Conservation (phyloP, 2,329 filamentous ascomycete species). For the Xylaria hypoxylon region DNA sequence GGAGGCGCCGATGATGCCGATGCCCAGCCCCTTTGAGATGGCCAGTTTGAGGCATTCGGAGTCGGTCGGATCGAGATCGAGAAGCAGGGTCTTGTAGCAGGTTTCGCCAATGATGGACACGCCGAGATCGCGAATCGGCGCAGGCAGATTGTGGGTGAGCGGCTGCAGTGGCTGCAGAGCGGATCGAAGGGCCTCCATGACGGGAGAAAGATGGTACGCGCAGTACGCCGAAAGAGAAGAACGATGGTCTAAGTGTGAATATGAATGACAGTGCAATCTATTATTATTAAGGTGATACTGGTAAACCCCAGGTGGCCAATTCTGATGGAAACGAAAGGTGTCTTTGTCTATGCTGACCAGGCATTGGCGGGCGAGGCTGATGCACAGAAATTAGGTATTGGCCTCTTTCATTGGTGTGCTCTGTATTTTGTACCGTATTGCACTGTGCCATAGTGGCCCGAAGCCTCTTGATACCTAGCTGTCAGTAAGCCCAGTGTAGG, state of each 20-base stretch:
- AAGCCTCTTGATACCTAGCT: too few species aligned
- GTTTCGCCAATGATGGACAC: constrained; percentile 81
- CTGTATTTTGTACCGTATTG: neutral
- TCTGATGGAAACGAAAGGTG: constrained; percentile 3
- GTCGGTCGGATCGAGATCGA: constrained; percentile 83
- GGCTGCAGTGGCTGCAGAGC: constrained; percentile 72
- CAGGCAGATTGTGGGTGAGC: constrained; percentile 78
- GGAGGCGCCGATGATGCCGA: constrained; percentile 91
- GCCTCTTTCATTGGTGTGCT: neutral
- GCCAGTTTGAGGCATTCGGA: constrained; percentile 87
- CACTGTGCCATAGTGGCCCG: constrained; percentile 6
- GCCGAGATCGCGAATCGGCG: constrained; percentile 78
- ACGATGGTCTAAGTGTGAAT: neutral
- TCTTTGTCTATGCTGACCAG: neutral
- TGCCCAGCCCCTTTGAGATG: constrained; percentile 90
- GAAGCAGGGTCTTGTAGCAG: constrained; percentile 88
- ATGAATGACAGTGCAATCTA: neutral
- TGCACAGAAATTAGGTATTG: neutral
- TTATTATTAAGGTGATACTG: neutral
- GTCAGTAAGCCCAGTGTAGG: too few species aligned
- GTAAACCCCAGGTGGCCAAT: neutral
- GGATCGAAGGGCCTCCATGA: constrained; percentile 72
- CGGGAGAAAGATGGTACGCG: constrained; percentile 8
- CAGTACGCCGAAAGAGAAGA: neutral
- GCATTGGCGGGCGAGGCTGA: constrained; percentile 26